Evolutionary conservation across 352 stramenopile species (phyloP).

Genomic region (Phytophthora pseudosyringae): DNA sequence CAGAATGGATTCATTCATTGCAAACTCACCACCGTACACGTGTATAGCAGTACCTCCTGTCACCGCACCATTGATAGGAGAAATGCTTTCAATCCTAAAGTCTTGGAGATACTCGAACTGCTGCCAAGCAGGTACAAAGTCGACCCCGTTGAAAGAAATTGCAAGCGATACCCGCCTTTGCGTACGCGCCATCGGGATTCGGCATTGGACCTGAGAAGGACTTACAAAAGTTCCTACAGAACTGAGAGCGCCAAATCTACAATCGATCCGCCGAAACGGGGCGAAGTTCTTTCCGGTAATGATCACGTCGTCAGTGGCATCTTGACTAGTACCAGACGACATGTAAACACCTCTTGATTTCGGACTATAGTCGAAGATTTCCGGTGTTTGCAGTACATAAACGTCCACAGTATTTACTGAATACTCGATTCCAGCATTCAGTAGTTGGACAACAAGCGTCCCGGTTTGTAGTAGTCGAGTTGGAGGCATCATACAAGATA

Average conservation of each 20-base stretch:
- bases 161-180: constrained; percentile 34
- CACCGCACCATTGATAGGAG: constrained; percentile 53
- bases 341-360: constrained; percentile 23
- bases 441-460: constrained; percentile 19
- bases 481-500: constrained; percentile 32
- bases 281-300: constrained; percentile 58
- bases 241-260: constrained; percentile 35
- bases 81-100: constrained; percentile 41
- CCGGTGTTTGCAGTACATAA: constrained; percentile 31
- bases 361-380: constrained; percentile 43
- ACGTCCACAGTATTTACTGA: constrained; percentile 38
- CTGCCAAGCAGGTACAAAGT: constrained; percentile 46
- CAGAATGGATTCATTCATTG: constrained; percentile 39
- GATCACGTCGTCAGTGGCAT: constrained; percentile 17
- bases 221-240: constrained; percentile 46
- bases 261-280: constrained; percentile 45
- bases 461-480: constrained; percentile 16
- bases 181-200: constrained; percentile 40
- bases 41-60: constrained; percentile 70
- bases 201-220: constrained; percentile 44
- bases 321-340: not conserved
- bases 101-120: constrained; percentile 48
- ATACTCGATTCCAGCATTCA: constrained; percentile 27
- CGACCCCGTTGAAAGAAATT: constrained; percentile 73
- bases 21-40: constrained; percentile 63